Conservation (phyloP, 2,329 filamentous ascomycete genomes). For the Bipolaris sorokiniana region DNA sequence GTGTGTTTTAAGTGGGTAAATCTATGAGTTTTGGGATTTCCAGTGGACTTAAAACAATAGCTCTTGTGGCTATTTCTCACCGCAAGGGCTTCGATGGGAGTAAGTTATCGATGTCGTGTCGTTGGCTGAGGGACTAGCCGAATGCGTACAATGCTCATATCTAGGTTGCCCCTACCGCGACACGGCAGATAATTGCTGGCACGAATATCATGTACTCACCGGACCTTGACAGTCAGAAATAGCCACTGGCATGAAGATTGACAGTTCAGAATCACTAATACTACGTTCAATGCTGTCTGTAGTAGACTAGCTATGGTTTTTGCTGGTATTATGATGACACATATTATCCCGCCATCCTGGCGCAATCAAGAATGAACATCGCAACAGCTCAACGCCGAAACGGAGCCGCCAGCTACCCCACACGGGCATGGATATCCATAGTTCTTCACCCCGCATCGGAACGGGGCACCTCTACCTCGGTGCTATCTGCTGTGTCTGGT, state of each 20-base stretch:
- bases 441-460: constrained; percentile 1
- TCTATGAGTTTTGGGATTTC: background rate
- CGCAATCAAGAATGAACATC: too few species aligned
- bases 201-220: too few species aligned
- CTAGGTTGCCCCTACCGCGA: background rate
- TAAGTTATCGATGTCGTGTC: background rate
- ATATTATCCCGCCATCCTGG: too few species aligned
- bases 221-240: too few species aligned
- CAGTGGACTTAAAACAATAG: background rate
- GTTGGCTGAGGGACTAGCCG: constrained; percentile 5
- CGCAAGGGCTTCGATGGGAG: background rate
- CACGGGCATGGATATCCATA: background rate
- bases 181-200: too few species aligned
- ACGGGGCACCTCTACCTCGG: background rate
- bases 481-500: background rate
- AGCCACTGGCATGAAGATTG: too few species aligned
- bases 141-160: background rate
- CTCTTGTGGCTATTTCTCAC: background rate
- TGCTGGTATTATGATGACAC: too few species aligned
- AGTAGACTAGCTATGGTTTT: too few species aligned
- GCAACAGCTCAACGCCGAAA: too few species aligned
- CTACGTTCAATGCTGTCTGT: too few species aligned
- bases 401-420: constrained; percentile 1
- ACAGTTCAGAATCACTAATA: too few species aligned
- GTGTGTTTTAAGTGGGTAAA: too few species aligned